Evolutionary conservation across 108 stramenopile genomes (phyloP).

Genomic region (Thalassiosira profunda): DNA sequence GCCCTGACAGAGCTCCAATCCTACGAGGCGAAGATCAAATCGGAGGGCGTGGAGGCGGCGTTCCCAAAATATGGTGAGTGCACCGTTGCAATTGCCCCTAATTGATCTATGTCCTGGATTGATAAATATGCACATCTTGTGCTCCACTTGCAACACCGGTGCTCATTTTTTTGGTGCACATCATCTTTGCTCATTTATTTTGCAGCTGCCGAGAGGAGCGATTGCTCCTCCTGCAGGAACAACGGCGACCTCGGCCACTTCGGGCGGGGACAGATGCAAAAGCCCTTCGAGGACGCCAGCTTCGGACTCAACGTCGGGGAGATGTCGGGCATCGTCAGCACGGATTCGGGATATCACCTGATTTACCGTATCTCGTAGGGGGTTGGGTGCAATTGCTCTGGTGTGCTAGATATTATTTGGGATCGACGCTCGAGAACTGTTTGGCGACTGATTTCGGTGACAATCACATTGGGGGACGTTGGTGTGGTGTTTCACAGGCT

Average conservation of each 20-base stretch:
- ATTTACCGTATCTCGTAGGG: conserved; percentile 97
- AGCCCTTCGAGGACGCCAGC: conserved; percentile 95
- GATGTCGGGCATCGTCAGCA: conserved; percentile 92
- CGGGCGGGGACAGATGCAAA: conserved; percentile 89
- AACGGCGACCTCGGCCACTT: conserved; percentile 93
- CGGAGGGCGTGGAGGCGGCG: conserved; percentile 63
- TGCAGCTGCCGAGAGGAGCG: conserved; percentile 59
- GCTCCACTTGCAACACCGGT: too few species aligned
- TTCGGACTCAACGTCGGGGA: conserved; percentile 86
- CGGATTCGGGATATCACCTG: conserved; percentile 97
- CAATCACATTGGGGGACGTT: too few species aligned
- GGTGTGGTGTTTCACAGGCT: too few species aligned
- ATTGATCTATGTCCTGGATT: too few species aligned
- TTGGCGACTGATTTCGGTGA: too few species aligned
- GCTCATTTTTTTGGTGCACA: not conserved
- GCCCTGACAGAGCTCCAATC: conserved; percentile 72
- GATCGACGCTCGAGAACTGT: too few species aligned
- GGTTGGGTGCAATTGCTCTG: too few species aligned
- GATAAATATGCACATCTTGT: too few species aligned
- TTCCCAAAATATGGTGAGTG: conserved; percentile 76
- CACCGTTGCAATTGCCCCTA: too few species aligned
- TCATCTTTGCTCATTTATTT: not conserved
- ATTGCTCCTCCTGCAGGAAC: conserved; percentile 78
- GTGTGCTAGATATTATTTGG: too few species aligned
- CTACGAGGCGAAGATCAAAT: conserved; percentile 63